Percentiles rank a stretch among this genome's conserved stretches.
These are phyloP conservation scores for Triticum dicoccoides DNA, from an alignment of 176 grass and related monocot species.

Conservation along the genomic window DNA sequence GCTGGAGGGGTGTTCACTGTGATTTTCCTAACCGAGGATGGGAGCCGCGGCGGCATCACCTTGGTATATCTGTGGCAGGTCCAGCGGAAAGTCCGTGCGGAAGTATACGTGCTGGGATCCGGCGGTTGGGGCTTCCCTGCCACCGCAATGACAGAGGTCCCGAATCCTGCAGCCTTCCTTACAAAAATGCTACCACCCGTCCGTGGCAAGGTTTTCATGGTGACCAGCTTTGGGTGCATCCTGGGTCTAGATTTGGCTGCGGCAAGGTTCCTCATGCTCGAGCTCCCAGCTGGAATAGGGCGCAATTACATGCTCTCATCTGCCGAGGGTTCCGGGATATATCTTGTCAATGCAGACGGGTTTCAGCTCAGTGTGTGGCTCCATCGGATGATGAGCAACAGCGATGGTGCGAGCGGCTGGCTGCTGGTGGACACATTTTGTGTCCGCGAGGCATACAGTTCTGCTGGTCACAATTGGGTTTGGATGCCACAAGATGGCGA, in stretches of 20 bases:
- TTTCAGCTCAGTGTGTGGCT: not conserved
- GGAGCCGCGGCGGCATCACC: not conserved
- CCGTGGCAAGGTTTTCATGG: not conserved
- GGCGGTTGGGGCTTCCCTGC: not conserved
- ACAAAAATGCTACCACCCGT: too few relatives aligned
- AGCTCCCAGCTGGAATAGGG: not conserved
- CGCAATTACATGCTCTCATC: not conserved
- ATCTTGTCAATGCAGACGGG: not conserved
- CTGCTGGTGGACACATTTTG: not conserved
- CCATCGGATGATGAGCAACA: not conserved
- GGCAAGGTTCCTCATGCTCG: not conserved
- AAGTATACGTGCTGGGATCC: not conserved
- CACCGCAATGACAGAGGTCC: not conserved
- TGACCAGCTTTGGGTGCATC: not conserved
- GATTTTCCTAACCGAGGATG: not conserved
- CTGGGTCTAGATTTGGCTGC: not conserved
- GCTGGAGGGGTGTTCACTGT: not conserved
- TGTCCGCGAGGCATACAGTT: not conserved
- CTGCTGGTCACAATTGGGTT: not conserved
- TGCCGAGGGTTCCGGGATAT: not conserved
- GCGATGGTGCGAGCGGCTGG: not conserved
- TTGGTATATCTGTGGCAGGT: not conserved
- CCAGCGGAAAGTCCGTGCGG: not conserved
- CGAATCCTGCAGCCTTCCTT: too few relatives aligned
- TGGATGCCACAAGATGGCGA: not conserved